A percentile compares a stretch with the other conserved stretches of the same genome.
These are phyloP conservation scores for Cryphonectria radicalis DNA, from an alignment of 2,329 filamentous ascomycete species.

Conservation along the genomic window DNA sequence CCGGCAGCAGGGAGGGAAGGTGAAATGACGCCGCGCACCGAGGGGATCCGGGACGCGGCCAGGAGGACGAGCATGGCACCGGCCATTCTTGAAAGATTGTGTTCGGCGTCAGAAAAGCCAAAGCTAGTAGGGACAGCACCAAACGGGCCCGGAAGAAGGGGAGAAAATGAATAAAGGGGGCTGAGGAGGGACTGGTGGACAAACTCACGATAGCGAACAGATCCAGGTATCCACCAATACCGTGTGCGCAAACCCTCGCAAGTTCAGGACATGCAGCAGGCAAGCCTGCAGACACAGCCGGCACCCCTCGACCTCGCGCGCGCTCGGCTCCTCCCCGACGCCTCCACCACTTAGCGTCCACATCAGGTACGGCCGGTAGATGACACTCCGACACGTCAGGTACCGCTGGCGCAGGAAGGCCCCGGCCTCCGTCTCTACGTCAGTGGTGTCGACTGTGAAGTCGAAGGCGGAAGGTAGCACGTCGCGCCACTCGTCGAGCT, in stretches of 20 bases:
- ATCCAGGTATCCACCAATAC: conserved; percentile 60
- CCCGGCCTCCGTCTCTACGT: conserved; percentile 46
- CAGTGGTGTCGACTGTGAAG: conserved; percentile 42
- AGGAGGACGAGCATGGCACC: conserved; percentile 54
- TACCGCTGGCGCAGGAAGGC: conserved; percentile 56
- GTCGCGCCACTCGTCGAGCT: conserved; percentile 54
- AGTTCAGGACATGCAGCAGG: conserved; percentile 52
- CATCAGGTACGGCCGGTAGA: conserved; percentile 56
- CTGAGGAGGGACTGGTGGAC: neutral
- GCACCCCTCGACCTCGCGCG: conserved; percentile 40
- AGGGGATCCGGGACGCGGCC: conserved; percentile 47
- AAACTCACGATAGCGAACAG: conserved; percentile 54
- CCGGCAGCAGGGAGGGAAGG: conserved; percentile 46
- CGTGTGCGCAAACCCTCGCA: conserved; percentile 53
- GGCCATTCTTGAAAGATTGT: conserved; percentile 45
- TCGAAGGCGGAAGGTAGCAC: conserved; percentile 48
- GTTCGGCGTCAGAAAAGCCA: neutral
- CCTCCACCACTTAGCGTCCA: conserved; percentile 50
- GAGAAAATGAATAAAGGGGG: neutral
- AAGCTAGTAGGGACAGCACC: neutral
- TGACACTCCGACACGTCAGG: conserved; percentile 55
- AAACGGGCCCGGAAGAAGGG: neutral
- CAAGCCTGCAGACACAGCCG: conserved; percentile 53
- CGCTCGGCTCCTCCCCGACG: conserved; percentile 33
- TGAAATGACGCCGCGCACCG: conserved; percentile 44